phyloP scores from a whole-genome alignment of 345 rosid genomes.

The Physaria fendleri region DNA sequence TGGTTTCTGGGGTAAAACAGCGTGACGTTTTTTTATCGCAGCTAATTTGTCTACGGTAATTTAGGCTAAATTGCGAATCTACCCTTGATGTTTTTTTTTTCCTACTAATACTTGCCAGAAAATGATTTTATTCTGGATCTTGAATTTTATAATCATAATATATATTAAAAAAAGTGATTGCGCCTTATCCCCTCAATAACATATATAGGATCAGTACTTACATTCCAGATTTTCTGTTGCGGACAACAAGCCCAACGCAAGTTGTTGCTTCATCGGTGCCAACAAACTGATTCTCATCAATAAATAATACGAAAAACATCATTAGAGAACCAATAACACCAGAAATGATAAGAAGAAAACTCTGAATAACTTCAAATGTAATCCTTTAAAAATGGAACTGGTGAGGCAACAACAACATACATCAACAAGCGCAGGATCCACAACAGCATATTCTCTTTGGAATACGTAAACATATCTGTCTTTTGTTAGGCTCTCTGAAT shows the following conservation, averaged over 20 bases:
- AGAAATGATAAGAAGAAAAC: neutral
- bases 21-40: too few relatives aligned
- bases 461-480: constrained; percentile 56
- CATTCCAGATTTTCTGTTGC: constrained; percentile 65
- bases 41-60: too few relatives aligned
- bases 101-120: too few relatives aligned
- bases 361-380: neutral
- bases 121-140: too few relatives aligned
- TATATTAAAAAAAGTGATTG: neutral
- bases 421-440: constrained; percentile 60
- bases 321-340: constrained; percentile 1
- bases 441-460: constrained; percentile 78
- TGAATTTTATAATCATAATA: too few relatives aligned
- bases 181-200: neutral
- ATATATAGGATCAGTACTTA: constrained; percentile 30
- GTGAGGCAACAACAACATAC: constrained; percentile 34
- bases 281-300: constrained; percentile 39
- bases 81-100: too few relatives aligned
- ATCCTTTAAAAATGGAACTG: neutral
- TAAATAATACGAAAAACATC: neutral
- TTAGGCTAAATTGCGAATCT: too few relatives aligned
- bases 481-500: constrained; percentile 16
- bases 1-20: too few relatives aligned
- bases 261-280: constrained; percentile 95
- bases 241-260: constrained; percentile 70